Percentiles rank a stretch among this genome's conserved stretches.
These are phyloP conservation scores for Tagetes patula DNA, from an alignment of 129 eudicot species.

Conservation along the genomic window DNA sequence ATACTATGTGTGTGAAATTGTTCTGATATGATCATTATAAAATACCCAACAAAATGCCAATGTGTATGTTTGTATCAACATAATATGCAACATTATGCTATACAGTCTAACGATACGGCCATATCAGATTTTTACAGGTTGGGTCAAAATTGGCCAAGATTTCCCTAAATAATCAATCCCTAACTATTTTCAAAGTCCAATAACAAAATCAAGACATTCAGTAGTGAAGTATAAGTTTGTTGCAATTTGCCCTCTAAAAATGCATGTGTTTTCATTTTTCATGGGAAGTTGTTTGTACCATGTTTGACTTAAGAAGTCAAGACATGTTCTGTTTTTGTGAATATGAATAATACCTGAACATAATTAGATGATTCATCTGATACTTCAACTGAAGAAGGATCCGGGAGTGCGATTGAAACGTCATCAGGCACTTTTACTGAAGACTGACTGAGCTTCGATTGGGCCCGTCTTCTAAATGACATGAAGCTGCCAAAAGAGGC, in stretches of 20 bases:
- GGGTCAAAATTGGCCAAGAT: constrained; percentile 1
- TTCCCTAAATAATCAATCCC: not conserved
- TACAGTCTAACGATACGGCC: not conserved
- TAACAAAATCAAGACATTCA: not conserved
- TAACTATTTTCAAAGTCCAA: not conserved
- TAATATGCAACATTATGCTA: not conserved
- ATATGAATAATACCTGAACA: constrained; percentile 31
- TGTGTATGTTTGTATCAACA: not conserved
- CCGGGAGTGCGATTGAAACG: constrained; percentile 18
- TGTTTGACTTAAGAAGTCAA: constrained; percentile 10
- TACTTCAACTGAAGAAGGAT: constrained; percentile 37
- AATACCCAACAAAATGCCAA: not conserved
- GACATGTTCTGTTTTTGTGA: constrained; percentile 13
- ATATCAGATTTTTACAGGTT: not conserved
- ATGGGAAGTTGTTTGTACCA: constrained; percentile 1
- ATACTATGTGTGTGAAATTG: not conserved
- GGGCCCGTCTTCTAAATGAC: constrained; percentile 49
- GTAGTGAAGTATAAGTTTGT: not conserved
- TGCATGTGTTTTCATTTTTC: not conserved
- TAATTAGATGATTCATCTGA: constrained; percentile 46
- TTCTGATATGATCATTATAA: not conserved
- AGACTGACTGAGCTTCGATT: constrained; percentile 49
- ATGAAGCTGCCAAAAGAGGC: constrained; percentile 46
- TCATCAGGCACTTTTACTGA: constrained; percentile 22
- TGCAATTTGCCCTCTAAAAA: not conserved